Percentiles rank a stretch among this genome's conserved stretches.
phyloP scores from a whole-genome alignment of 768 basidiomycete genomes.

The Macrolepiota fuliginosa region DNA sequence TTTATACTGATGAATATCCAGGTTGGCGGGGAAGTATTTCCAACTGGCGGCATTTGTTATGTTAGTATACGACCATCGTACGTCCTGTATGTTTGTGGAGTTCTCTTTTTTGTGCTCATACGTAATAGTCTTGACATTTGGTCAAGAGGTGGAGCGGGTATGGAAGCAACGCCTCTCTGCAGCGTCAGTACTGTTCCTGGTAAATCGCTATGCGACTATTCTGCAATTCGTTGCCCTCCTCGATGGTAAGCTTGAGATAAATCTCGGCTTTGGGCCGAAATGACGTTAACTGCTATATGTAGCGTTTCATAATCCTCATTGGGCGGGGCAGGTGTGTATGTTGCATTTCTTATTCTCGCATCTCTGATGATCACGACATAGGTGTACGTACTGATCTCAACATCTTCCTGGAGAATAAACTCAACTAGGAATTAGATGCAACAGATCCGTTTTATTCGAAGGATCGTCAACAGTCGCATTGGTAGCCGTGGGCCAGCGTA shows the following conservation, averaged over 20 bases:
- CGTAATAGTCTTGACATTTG: constrained; percentile 10
- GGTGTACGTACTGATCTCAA: neutral
- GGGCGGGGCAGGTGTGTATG: constrained; percentile 19
- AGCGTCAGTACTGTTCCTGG: constrained; percentile 25
- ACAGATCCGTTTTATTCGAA: constrained; percentile 26
- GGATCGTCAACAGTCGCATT: constrained; percentile 24
- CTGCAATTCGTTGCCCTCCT: constrained; percentile 25
- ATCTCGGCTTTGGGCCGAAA: neutral
- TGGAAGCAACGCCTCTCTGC: constrained; percentile 25
- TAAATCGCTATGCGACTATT: constrained; percentile 28
- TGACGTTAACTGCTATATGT: neutral
- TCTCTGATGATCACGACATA: neutral
- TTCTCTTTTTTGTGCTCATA: neutral
- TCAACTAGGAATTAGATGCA: constrained; percentile 17
- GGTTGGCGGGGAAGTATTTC: constrained; percentile 19
- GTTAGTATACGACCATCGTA: constrained; percentile 21
- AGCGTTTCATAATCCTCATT: constrained; percentile 24
- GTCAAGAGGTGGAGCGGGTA: constrained; percentile 24
- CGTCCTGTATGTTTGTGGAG: neutral
- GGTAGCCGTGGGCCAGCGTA: constrained; percentile 19
- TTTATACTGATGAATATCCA: neutral
- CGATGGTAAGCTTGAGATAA: constrained; percentile 15
- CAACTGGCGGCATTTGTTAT: constrained; percentile 21
- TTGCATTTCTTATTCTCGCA: neutral
- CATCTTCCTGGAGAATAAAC: neutral